Evolutionary conservation across 164 flowering plant species (phyloP).

Genomic region (Umbilicus rupestris): DNA sequence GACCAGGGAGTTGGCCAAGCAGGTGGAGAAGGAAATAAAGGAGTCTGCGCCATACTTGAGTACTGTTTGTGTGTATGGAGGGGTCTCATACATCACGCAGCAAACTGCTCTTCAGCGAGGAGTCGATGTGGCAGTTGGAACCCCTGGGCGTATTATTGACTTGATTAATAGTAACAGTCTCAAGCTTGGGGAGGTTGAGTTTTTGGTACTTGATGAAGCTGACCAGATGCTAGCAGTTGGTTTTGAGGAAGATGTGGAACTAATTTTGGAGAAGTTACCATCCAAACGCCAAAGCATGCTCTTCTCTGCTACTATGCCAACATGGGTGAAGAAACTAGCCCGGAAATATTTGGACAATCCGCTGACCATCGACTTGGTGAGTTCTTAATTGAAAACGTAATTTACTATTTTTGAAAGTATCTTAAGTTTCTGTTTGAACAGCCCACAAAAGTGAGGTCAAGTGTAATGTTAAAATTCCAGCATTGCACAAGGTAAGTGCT

Average conservation of each 20-base stretch:
- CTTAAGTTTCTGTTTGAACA: too few relatives aligned
- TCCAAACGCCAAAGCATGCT: constrained; percentile 89
- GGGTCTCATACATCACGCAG: constrained; percentile 72
- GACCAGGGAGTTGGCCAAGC: constrained; percentile 91
- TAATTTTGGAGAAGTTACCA: constrained; percentile 69
- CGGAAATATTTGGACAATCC: constrained; percentile 87
- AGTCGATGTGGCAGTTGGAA: constrained; percentile 97
- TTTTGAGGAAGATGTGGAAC: constrained; percentile 97
- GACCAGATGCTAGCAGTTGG: constrained; percentile 99
- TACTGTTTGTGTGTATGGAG: constrained; percentile 96
- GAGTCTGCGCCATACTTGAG: constrained; percentile 89
- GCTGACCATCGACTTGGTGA: constrained; percentile 85
- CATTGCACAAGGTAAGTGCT: too few relatives aligned
- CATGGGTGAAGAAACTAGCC: constrained; percentile 86
- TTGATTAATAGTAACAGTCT: constrained; percentile 61
- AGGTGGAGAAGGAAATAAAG: constrained; percentile 90
- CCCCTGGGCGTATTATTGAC: constrained; percentile 95
- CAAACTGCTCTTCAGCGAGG: constrained; percentile 86
- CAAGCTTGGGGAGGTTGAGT: constrained; percentile 71
- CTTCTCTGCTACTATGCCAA: constrained; percentile 98
- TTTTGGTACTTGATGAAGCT: constrained; percentile 95
- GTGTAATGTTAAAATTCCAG: too few relatives aligned
- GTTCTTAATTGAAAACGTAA: neutral
- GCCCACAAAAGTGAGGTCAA: too few relatives aligned
- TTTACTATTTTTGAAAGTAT: neutral